These are phyloP conservation scores for Yamadazyma pseudoaaseri DNA, from an alignment of 1,139 yeast genomes.

Conservation along the genomic window DNA sequence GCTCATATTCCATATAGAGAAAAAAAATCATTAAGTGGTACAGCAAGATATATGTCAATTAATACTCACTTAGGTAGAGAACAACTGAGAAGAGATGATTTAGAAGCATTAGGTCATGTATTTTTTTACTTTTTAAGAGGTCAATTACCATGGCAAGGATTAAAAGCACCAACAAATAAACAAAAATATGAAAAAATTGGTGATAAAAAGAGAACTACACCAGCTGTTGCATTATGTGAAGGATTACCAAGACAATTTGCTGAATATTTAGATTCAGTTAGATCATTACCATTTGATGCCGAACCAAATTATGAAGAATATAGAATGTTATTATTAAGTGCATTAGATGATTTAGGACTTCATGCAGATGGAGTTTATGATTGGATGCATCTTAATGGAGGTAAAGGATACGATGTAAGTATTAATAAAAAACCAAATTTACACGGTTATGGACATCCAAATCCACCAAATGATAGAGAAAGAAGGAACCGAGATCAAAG, in stretches of 20 bases:
- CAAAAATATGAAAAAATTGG: slow-evolving; percentile 97
- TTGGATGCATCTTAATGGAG: slow-evolving; percentile 91
- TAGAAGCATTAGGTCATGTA: slow-evolving; percentile 94
- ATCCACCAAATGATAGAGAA: slow-evolving; percentile 53
- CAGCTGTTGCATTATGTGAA: slow-evolving; percentile 72
- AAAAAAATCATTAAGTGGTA: slow-evolving; percentile 89
- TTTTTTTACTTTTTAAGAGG: slow-evolving; percentile 92
- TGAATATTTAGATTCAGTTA: slow-evolving; percentile 78
- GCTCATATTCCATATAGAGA: slow-evolving; percentile 97
- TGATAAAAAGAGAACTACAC: slow-evolving; percentile 85
- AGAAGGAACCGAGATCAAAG: slow-evolving; percentile 50
- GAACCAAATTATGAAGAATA: slow-evolving; percentile 92
- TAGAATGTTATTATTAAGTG: slow-evolving; percentile 71
- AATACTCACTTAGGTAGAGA: slow-evolving; percentile 97
- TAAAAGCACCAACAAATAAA: slow-evolving; percentile 97
- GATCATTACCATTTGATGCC: slow-evolving; percentile 84
- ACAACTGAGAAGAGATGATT: slow-evolving; percentile 92
- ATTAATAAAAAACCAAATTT: slow-evolving; percentile 85
- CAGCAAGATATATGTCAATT: slow-evolving; percentile 97
- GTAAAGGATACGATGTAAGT: slow-evolving; percentile 86
- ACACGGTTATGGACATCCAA: slow-evolving; percentile 82
- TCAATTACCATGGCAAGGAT: slow-evolving; percentile 97
- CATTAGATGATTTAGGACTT: slow-evolving; percentile 69
- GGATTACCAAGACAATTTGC: slow-evolving; percentile 88
- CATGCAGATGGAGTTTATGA: slow-evolving; percentile 85